phyloP scores from a whole-genome alignment of 306 rosid genomes.

The Sicyos baderoa region DNA sequence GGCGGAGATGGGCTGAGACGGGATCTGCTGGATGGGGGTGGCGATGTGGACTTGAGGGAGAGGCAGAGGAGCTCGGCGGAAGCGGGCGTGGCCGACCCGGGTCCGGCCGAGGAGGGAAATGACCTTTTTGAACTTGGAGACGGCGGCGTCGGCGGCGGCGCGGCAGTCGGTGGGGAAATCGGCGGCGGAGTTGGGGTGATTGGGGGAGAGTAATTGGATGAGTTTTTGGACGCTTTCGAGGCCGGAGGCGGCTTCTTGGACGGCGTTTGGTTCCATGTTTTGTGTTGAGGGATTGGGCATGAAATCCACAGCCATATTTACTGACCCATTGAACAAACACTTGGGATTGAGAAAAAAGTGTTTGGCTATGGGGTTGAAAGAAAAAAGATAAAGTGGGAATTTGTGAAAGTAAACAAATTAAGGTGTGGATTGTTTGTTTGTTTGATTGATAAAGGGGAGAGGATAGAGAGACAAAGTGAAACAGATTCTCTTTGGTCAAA shows the following conservation, averaged over 20 bases:
- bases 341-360: too few species aligned
- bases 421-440: slow-evolving; percentile 10
- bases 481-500: slow-evolving; percentile 45
- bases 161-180: slow-evolving; percentile 26
- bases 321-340: slow-evolving; percentile 13
- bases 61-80: too few species aligned
- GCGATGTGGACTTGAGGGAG: too few species aligned
- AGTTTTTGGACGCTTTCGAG: slow-evolving; percentile 59
- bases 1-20: slow-evolving; percentile 27
- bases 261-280: slow-evolving; percentile 47
- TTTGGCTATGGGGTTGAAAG: neutral
- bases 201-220: slow-evolving; percentile 31
- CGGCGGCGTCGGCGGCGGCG: slow-evolving; percentile 48
- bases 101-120: too few species aligned
- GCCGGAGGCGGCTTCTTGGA: slow-evolving; percentile 73
- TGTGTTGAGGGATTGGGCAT: slow-evolving; percentile 21
- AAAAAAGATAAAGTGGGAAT: slow-evolving; percentile 3
- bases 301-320: slow-evolving; percentile 70
- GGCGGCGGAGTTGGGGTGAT: too few species aligned
- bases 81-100: too few species aligned
- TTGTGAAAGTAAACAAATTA: neutral
- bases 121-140: too few species aligned
- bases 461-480: neutral
- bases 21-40: too few species aligned
- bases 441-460: slow-evolving; percentile 9